Evolutionary conservation across 129 eudicot species (phyloP).

Genomic region (Sambucus nigra): DNA sequence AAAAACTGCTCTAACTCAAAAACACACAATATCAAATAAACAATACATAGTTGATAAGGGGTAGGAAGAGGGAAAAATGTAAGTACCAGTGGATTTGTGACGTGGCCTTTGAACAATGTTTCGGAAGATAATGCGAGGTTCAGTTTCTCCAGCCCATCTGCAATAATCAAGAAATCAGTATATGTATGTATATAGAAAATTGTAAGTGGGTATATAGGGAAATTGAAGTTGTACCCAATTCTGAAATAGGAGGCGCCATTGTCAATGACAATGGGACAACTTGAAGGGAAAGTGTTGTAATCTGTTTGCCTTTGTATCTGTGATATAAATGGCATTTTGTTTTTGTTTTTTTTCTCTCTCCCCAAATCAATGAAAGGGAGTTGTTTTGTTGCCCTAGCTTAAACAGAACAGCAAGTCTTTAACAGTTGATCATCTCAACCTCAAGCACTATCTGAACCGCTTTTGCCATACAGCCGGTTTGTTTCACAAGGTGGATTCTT

Average conservation of each 20-base stretch:
- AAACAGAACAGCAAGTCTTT: constrained; percentile 5
- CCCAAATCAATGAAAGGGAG: constrained; percentile 6
- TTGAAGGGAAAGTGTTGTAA: constrained; percentile 54
- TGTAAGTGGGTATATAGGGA: not conserved
- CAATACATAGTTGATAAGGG: too few species aligned
- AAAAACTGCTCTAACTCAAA: too few species aligned
- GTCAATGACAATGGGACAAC: constrained; percentile 81
- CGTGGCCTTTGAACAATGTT: constrained; percentile 97
- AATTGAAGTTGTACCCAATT: constrained; percentile 44
- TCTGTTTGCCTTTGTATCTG: constrained; percentile 67
- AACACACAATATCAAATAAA: not conserved
- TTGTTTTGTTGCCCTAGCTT: constrained; percentile 26
- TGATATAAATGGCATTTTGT: constrained; percentile 72
- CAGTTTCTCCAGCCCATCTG: constrained; percentile 98
- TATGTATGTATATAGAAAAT: not conserved
- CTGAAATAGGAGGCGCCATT: constrained; percentile 96
- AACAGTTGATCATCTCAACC: not conserved
- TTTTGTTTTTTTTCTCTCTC: constrained; percentile 1
- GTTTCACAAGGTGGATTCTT: too few species aligned
- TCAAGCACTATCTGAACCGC: too few species aligned
- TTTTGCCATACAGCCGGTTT: too few species aligned
- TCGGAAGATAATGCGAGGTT: constrained; percentile 82
- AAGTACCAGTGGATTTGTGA: constrained; percentile 72
- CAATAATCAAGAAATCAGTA: constrained; percentile 11
- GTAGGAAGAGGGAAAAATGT: not conserved